Evolutionary conservation across 306 rosid genomes (phyloP), one percentile per base, ranked within the genome.

Genomic region (Abrus pulchellus): DNA sequence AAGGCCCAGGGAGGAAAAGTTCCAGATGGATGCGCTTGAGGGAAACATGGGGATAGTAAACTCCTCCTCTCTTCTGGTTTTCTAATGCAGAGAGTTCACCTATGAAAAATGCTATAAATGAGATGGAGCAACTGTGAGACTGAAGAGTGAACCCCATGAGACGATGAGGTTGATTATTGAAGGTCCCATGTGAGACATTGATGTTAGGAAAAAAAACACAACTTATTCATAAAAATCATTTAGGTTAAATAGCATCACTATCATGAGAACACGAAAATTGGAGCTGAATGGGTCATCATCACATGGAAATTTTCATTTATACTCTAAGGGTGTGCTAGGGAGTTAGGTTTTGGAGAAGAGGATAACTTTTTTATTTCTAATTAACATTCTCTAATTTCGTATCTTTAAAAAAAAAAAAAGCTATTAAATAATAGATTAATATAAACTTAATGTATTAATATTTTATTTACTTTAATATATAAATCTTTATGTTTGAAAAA

Each of bases 261-360:
- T 74, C 78, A 11, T 30, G 70, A 60, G 47, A 36, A 75, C 67
- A 11, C 13, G 70, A 60, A 61, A 36, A 75, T 47, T 75, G 56
- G 71, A 30, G 49, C 20, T 5, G 49, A 47, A 33, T 47, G 29
- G 20, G 48, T n/a, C 60, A 27, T 76, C 73, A 3, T 76, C 73
- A 3, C 59, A 2, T 14, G 64, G 9, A 47, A 75, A 61, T 47
- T 3, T 8, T 48, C 47, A 3, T 43, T 43, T 43, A 74, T 20
- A 75, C 47, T 11, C 20, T 20, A 20, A 20, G 20, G 20, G 20
- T 20, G 20, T 20, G 20, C 20, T 20, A 20, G 20, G 20, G 20
- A 20, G 20, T 20, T 20, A 20, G 20, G 20, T 20, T 20, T 20
- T 20, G 20, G 20, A 20, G 20, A 20, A 20, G 20, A 20, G 20